Conservation (phyloP, 768 basidiomycete genomes). For the Mycena chlorophos region DNA sequence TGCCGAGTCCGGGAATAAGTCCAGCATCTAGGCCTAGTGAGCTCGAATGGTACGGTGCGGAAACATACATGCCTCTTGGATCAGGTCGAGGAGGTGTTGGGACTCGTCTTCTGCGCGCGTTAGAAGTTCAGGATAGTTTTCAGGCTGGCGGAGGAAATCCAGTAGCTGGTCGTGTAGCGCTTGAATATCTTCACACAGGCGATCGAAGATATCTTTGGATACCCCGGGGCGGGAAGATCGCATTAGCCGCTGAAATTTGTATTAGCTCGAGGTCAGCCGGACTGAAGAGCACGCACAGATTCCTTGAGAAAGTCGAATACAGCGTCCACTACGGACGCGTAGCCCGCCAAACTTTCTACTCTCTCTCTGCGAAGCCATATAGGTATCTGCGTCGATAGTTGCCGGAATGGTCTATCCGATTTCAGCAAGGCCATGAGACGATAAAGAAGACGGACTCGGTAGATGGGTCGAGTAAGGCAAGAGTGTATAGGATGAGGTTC, state of each 20-base stretch:
- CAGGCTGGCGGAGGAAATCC: not conserved
- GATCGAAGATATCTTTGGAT: not conserved
- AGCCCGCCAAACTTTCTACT: not conserved
- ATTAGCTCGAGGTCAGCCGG: not conserved
- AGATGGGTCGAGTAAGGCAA: not conserved
- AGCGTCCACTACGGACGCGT: not conserved
- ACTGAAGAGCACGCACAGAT: not conserved
- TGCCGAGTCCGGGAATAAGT: conserved; percentile 8
- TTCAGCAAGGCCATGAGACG: not conserved
- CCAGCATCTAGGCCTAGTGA: conserved; percentile 7
- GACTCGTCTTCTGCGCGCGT: conserved; percentile 2
- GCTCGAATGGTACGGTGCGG: not conserved
- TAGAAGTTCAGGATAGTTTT: conserved; percentile 7
- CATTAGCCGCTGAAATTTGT: not conserved
- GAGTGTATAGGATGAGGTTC: not conserved
- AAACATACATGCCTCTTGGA: conserved; percentile 12
- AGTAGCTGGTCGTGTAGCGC: conserved; percentile 2
- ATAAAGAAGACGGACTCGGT: not conserved
- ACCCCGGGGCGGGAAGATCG: not conserved
- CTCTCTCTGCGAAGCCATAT: not conserved
- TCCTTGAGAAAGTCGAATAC: not conserved
- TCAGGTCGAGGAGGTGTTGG: conserved; percentile 15
- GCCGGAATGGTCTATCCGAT: not conserved
- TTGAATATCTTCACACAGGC: conserved; percentile 6
- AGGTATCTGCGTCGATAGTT: not conserved